Evolutionary conservation across 169 alveolate species (phyloP).

Genomic region (Plasmodium sp.): DNA sequence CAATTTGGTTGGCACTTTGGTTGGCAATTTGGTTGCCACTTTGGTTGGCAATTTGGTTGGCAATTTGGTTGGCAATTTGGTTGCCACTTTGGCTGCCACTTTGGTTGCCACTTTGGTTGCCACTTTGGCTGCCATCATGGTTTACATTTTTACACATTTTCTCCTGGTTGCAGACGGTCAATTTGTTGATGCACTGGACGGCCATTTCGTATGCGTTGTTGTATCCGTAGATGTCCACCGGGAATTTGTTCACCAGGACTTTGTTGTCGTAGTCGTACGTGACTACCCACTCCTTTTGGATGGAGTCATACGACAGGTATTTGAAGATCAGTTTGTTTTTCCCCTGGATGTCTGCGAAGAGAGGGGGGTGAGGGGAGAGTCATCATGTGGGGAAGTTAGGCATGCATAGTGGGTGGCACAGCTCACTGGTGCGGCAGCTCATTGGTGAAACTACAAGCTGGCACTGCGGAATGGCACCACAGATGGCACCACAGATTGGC

Average conservation of each 20-base stretch:
- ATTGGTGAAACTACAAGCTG: not conserved
- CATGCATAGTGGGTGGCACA: not conserved
- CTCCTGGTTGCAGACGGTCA: conserved; percentile 53
- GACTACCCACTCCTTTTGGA: conserved; percentile 74
- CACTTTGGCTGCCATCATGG: conserved; percentile 3
- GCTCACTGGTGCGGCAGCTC: too few species aligned
- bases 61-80: not conserved
- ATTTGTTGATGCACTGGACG: conserved; percentile 66
- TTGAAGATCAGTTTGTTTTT: conserved; percentile 63
- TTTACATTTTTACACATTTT: conserved; percentile 32
- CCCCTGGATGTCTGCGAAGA: conserved; percentile 54
- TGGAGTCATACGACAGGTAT: conserved; percentile 59
- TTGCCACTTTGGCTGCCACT: not conserved
- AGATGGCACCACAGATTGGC: too few species aligned
- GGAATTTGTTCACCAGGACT: conserved; percentile 64
- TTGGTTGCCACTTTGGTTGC: not conserved
- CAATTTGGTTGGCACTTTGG: too few species aligned
- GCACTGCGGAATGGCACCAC: not conserved
- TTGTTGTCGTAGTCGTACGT: conserved; percentile 70
- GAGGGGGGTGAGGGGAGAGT: not conserved
- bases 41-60: not conserved
- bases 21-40: too few species aligned
- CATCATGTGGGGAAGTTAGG: not conserved
- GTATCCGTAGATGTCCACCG: conserved; percentile 65
- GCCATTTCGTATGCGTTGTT: conserved; percentile 75